phyloP scores from a whole-genome alignment of 2,329 filamentous ascomycete genomes.

The Hymenoscyphus linearis region DNA sequence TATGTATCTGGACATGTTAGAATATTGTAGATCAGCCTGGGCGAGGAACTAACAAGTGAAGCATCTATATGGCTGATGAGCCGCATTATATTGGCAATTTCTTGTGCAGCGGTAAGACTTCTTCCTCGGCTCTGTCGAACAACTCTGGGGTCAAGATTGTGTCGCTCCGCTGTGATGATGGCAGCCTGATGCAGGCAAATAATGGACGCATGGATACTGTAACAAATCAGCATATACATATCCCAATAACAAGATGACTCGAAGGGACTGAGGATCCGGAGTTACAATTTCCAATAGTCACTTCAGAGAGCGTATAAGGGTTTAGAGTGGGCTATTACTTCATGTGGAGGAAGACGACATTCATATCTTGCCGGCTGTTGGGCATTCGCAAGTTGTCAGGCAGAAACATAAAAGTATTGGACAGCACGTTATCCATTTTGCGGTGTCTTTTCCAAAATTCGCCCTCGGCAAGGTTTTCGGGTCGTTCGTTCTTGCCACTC shows the following conservation, averaged over 20 bases:
- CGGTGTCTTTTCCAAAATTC: slow-evolving; percentile 84
- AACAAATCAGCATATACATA: not conserved
- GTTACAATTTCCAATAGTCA: not conserved
- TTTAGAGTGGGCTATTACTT: slow-evolving; percentile 37
- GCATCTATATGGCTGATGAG: slow-evolving; percentile 67
- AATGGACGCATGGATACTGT: slow-evolving; percentile 67
- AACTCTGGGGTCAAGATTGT: slow-evolving; percentile 59
- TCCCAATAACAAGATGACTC: not conserved
- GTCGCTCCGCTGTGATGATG: slow-evolving; percentile 73
- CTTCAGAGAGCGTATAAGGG: not conserved
- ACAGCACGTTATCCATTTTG: slow-evolving; percentile 72
- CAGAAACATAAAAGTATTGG: slow-evolving; percentile 72
- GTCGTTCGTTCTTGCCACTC: slow-evolving; percentile 61
- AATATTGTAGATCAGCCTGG: slow-evolving; percentile 6
- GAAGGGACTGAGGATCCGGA: not conserved
- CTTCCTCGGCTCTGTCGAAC: slow-evolving; percentile 67
- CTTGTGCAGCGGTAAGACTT: slow-evolving; percentile 73
- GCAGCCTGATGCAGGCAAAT: slow-evolving; percentile 89
- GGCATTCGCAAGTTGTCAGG: slow-evolving; percentile 72
- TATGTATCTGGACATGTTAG: slow-evolving; percentile 55
- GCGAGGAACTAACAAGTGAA: slow-evolving; percentile 50
- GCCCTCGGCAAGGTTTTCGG: slow-evolving; percentile 68
- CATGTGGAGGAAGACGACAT: slow-evolving; percentile 79
- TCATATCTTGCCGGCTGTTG: slow-evolving; percentile 59
- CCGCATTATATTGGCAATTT: slow-evolving; percentile 79